A percentile compares a stretch with the other conserved stretches of the same genome.
Conservation (phyloP, 257 asterid species). For the Eucommia ulmoides region DNA sequence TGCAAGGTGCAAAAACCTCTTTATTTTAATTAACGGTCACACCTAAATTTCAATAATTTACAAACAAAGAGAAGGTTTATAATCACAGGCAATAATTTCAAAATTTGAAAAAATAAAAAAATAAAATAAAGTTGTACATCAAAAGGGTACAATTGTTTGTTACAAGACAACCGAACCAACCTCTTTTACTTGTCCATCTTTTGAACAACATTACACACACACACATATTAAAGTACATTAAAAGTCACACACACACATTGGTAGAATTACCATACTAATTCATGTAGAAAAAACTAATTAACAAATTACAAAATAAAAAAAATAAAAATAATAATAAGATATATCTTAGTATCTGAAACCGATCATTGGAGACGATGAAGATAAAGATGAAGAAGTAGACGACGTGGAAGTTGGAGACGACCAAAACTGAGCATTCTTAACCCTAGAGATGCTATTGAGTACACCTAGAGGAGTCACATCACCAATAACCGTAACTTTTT, state of each 20-base stretch:
- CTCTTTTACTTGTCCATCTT: not conserved
- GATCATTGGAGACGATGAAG: not conserved
- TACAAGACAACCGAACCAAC: not conserved
- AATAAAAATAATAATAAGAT: not conserved
- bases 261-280: not conserved
- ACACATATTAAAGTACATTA: not conserved
- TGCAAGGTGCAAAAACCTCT: too few species aligned
- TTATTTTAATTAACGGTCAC: too few species aligned
- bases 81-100: too few species aligned
- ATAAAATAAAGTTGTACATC: too few species aligned
- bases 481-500: slow-evolving; percentile 12
- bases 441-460: slow-evolving; percentile 14
- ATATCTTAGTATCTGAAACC: not conserved
- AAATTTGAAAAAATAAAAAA: too few species aligned
- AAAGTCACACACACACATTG: not conserved
- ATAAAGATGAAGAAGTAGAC: not conserved
- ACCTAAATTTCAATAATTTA: too few species aligned
- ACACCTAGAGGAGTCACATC: slow-evolving; percentile 17
- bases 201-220: not conserved
- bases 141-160: not conserved
- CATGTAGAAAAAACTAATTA: not conserved
- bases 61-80: too few species aligned
- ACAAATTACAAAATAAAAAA: not conserved
- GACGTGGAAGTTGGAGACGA: not conserved
- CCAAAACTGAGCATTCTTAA: slow-evolving; percentile 12